Evolutionary conservation across 257 asterid species (phyloP).

Genomic region (Solanum piurae): DNA sequence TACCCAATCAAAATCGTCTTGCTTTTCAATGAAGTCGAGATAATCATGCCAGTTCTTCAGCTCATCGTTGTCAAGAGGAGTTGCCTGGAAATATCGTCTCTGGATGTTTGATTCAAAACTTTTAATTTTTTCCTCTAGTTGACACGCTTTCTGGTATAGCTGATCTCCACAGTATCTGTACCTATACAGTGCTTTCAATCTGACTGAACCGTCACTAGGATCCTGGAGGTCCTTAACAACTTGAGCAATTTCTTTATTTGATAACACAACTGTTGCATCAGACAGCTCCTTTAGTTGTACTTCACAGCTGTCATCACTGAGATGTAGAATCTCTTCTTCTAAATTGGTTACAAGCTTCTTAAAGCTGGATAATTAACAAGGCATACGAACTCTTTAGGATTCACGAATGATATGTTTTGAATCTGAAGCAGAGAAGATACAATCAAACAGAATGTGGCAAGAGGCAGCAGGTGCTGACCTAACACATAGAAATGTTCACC

Average conservation of each 20-base stretch:
- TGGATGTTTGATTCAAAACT: conserved; percentile 50
- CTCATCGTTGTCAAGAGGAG: conserved; percentile 61
- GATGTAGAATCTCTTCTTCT: conserved; percentile 53
- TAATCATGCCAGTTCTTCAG: conserved; percentile 75
- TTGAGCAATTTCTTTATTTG: conserved; percentile 42
- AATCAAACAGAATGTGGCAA: neutral
- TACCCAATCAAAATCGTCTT: conserved; percentile 70
- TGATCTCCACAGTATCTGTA: conserved; percentile 61
- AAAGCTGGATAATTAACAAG: conserved; percentile 41
- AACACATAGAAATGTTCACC: neutral
- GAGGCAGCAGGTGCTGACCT: neutral
- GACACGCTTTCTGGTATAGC: conserved; percentile 50
- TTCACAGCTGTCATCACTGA: conserved; percentile 19
- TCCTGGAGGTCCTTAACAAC: conserved; percentile 58
- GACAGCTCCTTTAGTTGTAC: conserved; percentile 27
- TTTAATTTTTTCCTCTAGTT: conserved; percentile 50
- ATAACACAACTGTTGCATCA: conserved; percentile 16
- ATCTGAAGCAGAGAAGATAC: neutral
- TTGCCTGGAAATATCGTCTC: conserved; percentile 49
- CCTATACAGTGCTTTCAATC: conserved; percentile 51
- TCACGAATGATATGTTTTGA: neutral
- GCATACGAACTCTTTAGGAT: neutral
- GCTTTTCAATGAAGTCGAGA: conserved; percentile 72
- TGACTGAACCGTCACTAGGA: conserved; percentile 37
- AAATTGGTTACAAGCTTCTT: conserved; percentile 57